Percentiles rank a stretch among this genome's conserved stretches.
Evolutionary conservation across 805 yeast species (phyloP).

Genomic region (Myxozyma neglecta): DNA sequence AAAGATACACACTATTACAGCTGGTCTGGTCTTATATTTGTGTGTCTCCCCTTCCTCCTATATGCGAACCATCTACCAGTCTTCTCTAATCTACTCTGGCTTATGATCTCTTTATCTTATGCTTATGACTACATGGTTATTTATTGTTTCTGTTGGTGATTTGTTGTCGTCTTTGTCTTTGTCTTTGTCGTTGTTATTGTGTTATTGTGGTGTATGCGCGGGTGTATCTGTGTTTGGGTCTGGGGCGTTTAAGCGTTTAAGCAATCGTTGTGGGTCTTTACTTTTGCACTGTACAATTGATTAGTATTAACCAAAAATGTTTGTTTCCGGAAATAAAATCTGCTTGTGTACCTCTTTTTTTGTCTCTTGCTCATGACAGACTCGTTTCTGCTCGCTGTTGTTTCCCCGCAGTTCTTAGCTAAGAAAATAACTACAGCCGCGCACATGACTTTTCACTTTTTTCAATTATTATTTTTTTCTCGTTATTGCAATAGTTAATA

Average conservation of each 20-base stretch:
- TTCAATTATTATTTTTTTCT: neutral
- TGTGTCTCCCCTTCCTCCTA: too few species aligned
- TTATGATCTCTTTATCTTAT: neutral
- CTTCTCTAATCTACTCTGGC: neutral
- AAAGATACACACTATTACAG: too few species aligned
- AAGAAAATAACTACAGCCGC: neutral
- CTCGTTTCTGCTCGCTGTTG: too few species aligned
- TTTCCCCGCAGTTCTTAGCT: conserved; percentile 6
- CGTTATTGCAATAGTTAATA: neutral
- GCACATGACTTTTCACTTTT: neutral
- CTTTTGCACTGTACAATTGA: neutral
- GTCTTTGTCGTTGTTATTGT: neutral
- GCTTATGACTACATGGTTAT: neutral
- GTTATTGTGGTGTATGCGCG: neutral
- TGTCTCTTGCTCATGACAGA: too few species aligned
- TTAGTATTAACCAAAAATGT: neutral
- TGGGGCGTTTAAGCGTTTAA: neutral
- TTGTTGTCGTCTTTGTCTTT: neutral
- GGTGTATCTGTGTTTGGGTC: neutral
- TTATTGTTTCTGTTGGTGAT: neutral
- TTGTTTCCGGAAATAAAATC: too few species aligned
- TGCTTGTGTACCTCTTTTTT: too few species aligned
- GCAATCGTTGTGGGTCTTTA: neutral
- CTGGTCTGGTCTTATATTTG: too few species aligned
- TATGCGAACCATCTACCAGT: too few species aligned